phyloP scores from a whole-genome alignment of 116 monocot species.

The Cymodocea nodosa region DNA sequence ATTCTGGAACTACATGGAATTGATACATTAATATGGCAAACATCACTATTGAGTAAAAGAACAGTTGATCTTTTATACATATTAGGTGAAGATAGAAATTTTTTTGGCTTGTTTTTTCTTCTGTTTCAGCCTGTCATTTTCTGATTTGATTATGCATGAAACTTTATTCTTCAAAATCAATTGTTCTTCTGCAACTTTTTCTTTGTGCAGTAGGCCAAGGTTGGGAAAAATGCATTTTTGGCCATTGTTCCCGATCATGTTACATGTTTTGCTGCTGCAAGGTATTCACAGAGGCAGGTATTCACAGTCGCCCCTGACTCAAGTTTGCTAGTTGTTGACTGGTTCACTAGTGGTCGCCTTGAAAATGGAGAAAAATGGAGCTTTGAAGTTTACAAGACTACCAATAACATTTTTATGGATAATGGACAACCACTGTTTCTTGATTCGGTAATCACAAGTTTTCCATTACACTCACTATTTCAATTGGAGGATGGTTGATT shows the following conservation, averaged over 20 bases:
- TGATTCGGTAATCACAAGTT: slow-evolving; percentile 53
- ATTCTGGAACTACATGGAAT: no score
- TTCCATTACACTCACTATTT: background rate
- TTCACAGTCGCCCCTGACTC: slow-evolving; percentile 52
- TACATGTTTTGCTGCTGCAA: slow-evolving; percentile 85
- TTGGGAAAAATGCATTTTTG: slow-evolving; percentile 57
- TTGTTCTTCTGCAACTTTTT: background rate
- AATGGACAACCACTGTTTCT: slow-evolving; percentile 59
- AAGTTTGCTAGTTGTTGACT: slow-evolving; percentile 85
- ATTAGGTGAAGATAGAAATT: no score
- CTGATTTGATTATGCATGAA: no score
- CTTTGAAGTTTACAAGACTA: slow-evolving; percentile 76
- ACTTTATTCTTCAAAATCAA: background rate
- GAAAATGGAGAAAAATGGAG: slow-evolving; percentile 94
- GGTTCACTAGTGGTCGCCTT: slow-evolving; percentile 93
- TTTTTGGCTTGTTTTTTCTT: no score
- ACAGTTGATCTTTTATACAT: no score
- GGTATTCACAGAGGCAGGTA: slow-evolving; percentile 72
- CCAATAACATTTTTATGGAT: slow-evolving; percentile 55
- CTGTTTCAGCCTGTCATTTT: no score
- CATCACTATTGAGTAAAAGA: no score
- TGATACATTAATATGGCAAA: no score
- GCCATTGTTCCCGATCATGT: slow-evolving; percentile 93
- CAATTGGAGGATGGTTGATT: background rate
- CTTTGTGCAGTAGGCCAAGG: slow-evolving; percentile 59